These are phyloP conservation scores for Boletus subparvulus DNA, from an alignment of 768 basidiomycete species.

Conservation along the genomic window DNA sequence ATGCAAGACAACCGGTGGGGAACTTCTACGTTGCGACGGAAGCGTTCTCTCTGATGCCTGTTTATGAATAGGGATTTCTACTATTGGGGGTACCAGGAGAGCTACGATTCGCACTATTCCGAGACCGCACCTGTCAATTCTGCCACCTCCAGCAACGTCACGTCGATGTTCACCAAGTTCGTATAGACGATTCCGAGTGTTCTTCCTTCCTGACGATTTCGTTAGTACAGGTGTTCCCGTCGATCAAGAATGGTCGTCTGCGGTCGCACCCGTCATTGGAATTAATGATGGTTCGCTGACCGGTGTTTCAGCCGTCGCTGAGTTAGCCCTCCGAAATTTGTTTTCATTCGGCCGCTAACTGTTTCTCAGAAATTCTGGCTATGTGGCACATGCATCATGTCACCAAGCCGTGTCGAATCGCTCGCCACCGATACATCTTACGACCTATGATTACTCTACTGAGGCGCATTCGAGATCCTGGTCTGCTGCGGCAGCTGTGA, in stretches of 20 bases:
- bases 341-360: background rate
- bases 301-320: background rate
- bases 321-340: conserved; percentile 10
- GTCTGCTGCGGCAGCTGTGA: background rate
- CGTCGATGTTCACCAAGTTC: conserved; percentile 2
- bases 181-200: background rate
- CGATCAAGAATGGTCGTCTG: background rate
- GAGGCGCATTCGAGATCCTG: background rate
- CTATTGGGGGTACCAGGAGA: background rate
- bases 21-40: background rate
- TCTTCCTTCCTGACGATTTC: conserved; percentile 4
- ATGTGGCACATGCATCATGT: background rate
- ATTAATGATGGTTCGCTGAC: conserved; percentile 1
- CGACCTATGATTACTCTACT: background rate
- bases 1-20: conserved; percentile 17
- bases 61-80: conserved; percentile 1
- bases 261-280: background rate
- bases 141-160: background rate
- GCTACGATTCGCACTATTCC: background rate
- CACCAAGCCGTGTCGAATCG: background rate
- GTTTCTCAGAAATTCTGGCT: conserved; percentile 5
- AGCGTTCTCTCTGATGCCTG: background rate
- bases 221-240: background rate
- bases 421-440: background rate
- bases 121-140: background rate